These are phyloP conservation scores for Neonectria punicea DNA, from an alignment of 2,329 filamentous ascomycete species.

Conservation along the genomic window DNA sequence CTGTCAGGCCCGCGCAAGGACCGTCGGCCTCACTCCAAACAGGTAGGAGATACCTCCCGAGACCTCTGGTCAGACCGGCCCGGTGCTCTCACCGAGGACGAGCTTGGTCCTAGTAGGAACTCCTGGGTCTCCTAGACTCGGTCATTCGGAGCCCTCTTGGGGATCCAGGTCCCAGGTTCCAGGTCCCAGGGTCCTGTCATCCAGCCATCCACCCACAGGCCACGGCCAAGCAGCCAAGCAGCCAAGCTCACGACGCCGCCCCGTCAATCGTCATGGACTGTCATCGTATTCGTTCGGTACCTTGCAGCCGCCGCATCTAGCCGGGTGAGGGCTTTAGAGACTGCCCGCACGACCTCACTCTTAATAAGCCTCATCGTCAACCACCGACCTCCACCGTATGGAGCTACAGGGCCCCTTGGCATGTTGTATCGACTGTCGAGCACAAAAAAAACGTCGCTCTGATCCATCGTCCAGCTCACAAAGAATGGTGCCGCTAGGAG, in stretches of 20 bases:
- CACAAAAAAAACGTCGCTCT: constrained; percentile 10
- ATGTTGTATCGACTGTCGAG: constrained; percentile 5
- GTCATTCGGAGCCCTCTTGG: neutral
- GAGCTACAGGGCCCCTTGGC: constrained; percentile 6
- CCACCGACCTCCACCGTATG: constrained; percentile 6
- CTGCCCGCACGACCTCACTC: constrained; percentile 26
- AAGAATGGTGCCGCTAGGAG: constrained; percentile 35
- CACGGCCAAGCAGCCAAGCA: neutral
- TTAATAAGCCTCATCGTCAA: constrained; percentile 31
- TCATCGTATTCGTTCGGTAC: constrained; percentile 31
- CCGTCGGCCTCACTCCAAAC: constrained; percentile 21
- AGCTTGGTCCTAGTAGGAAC: constrained; percentile 15
- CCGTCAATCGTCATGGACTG: constrained; percentile 21
- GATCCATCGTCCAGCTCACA: constrained; percentile 23
- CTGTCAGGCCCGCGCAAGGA: constrained; percentile 4
- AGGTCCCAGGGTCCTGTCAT: constrained; percentile 9
- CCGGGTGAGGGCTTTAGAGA: constrained; percentile 31
- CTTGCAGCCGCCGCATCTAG: constrained; percentile 37
- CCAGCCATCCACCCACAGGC: constrained; percentile 1
- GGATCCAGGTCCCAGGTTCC: constrained; percentile 11
- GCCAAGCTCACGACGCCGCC: constrained; percentile 19
- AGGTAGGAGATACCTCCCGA: constrained; percentile 10
- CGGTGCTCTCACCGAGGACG: constrained; percentile 20
- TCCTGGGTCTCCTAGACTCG: constrained; percentile 18
- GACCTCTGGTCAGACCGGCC: constrained; percentile 23